phyloP scores from a whole-genome alignment of 257 asterid genomes.

The Orobanche coerulescens region DNA sequence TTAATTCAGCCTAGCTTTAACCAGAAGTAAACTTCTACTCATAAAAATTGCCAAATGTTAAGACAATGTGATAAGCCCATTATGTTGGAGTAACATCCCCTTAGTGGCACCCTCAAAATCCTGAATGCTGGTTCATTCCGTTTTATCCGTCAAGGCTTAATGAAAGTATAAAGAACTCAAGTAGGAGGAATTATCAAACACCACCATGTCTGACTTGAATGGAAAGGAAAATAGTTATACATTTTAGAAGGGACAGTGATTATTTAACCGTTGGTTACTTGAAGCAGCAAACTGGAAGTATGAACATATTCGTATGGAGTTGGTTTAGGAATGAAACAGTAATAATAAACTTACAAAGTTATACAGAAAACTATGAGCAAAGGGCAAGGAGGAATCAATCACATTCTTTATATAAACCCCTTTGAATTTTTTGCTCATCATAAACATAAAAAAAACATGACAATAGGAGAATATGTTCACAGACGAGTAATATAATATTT shows the following conservation, averaged over 20 bases:
- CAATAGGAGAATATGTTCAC: not conserved
- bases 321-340: not conserved
- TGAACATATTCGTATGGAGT: not conserved
- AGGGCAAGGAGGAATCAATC: not conserved
- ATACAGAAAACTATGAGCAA: not conserved
- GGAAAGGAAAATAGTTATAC: too few relatives aligned
- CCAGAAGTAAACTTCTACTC: not conserved
- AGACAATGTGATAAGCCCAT: not conserved
- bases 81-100: not conserved
- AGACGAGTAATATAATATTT: constrained; percentile 22
- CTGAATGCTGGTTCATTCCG: too few relatives aligned
- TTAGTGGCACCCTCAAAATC: not conserved
- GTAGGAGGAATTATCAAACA: too few relatives aligned
- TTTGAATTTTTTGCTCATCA: not conserved
- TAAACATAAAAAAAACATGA: not conserved
- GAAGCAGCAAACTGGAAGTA: not conserved
- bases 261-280: not conserved
- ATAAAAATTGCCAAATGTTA: not conserved
- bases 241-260: too few relatives aligned
- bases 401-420: not conserved
- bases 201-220: too few relatives aligned
- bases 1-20: not conserved
- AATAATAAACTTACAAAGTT: not conserved
- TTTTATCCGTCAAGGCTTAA: too few relatives aligned
- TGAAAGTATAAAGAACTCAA: too few relatives aligned